A percentile compares a stretch with the other conserved stretches of the same genome.
These are phyloP conservation scores for Scleroderma citrinum DNA, from an alignment of 768 basidiomycete species.

Conservation along the genomic window DNA sequence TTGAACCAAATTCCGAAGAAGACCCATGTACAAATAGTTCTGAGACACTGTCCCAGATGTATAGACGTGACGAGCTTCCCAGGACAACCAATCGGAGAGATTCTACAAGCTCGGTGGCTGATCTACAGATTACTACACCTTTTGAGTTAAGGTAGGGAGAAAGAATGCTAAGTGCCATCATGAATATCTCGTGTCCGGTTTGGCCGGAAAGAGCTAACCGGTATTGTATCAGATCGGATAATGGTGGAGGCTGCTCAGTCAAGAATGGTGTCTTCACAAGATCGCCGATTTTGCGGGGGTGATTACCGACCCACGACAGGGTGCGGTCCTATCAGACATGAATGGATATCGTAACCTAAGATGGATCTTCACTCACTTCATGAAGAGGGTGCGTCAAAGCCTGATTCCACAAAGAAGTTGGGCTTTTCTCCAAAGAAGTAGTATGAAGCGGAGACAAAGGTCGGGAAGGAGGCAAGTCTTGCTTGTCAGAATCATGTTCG, in stretches of 20 bases:
- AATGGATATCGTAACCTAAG: neutral
- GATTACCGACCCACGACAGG: slow-evolving; percentile 61
- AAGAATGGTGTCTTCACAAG: slow-evolving; percentile 50
- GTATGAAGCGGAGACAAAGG: neutral
- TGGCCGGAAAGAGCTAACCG: slow-evolving; percentile 38
- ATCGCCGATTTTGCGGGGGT: slow-evolving; percentile 25
- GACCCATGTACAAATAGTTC: slow-evolving; percentile 54
- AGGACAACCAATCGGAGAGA: slow-evolving; percentile 53
- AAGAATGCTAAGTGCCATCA: slow-evolving; percentile 37
- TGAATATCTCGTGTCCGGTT: neutral
- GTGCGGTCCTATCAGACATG: slow-evolving; percentile 36
- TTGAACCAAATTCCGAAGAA: slow-evolving; percentile 28
- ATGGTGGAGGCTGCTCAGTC: slow-evolving; percentile 54
- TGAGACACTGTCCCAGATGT: slow-evolving; percentile 51
- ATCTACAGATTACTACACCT: slow-evolving; percentile 38
- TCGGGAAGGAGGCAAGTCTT: neutral
- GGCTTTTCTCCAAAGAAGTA: neutral
- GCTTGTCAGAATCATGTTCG: neutral
- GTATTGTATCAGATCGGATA: slow-evolving; percentile 53
- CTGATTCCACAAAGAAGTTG: neutral
- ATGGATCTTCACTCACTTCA: neutral
- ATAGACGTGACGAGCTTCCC: slow-evolving; percentile 62
- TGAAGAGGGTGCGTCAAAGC: neutral
- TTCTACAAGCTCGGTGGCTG: slow-evolving; percentile 42
- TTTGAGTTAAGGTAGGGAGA: slow-evolving; percentile 37